Evolutionary conservation across 2,329 filamentous ascomycete species (phyloP).

Genomic region (Colletotrichum costaricense): DNA sequence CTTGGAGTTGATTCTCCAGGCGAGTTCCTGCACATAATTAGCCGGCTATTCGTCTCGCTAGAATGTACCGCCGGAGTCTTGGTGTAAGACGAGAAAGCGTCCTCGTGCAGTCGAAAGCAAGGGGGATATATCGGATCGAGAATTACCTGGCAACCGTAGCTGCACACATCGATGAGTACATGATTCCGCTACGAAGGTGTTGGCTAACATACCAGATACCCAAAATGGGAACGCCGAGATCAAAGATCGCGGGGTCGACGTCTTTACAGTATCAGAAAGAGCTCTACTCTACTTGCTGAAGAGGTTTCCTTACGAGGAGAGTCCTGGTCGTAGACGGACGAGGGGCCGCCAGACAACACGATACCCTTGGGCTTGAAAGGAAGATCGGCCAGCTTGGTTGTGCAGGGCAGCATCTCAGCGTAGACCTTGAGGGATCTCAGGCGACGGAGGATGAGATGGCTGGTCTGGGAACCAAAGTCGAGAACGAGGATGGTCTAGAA

Average conservation of each 20-base stretch:
- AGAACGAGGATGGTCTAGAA: conserved; percentile 75
- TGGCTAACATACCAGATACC: conserved; percentile 67
- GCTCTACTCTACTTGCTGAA: not conserved
- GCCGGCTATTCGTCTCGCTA: not conserved
- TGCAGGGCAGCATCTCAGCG: conserved; percentile 90
- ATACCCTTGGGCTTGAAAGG: conserved; percentile 86
- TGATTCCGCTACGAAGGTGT: not conserved
- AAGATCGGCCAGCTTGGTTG: conserved; percentile 81
- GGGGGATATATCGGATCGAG: not conserved
- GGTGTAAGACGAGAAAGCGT: not conserved
- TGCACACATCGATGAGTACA: not conserved
- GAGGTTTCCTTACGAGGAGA: conserved; percentile 61
- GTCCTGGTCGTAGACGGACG: conserved; percentile 83
- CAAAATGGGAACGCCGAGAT: conserved; percentile 73
- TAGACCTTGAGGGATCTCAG: conserved; percentile 85
- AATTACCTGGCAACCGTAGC: conserved; percentile 26
- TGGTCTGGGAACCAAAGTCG: conserved; percentile 79
- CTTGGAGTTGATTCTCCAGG: conserved; percentile 65
- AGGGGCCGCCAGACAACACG: conserved; percentile 67
- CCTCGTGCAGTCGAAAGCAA: not conserved
- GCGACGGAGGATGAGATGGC: conserved; percentile 79
- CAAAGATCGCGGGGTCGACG: conserved; percentile 84
- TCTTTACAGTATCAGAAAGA: conserved; percentile 49
- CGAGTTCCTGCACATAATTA: conserved; percentile 73
- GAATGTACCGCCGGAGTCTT: not conserved